Base-by-base conservation (phyloP, 2,329 filamentous ascomycete genomes). In the Fusarium coffeatum region DNA sequence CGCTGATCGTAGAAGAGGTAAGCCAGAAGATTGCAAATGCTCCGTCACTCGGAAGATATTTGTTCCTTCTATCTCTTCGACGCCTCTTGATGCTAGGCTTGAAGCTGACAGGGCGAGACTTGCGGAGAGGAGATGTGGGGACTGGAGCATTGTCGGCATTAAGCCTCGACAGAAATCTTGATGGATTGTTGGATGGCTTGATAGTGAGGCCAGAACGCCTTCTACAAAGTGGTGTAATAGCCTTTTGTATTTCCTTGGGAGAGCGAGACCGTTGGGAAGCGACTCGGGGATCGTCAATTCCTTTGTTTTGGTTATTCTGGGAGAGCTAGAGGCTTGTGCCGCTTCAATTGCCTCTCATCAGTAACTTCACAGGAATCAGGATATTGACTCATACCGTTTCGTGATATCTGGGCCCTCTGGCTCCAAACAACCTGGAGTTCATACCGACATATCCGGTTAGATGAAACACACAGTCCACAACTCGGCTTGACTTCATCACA, bases 401-500 rank as follows among this genome's bases (percentile, higher is more conserved):
- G 42, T 6, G 55, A 58, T 10, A 43, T 32, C 3, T 48, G 55
- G 25, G 54, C 23, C 23, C 30, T 69, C 7, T 64, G 56, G 1
- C 69, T 73, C 75, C 74, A 77, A 4, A 77, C 62, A 0, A 77
- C 49, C 8, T 69, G 72, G n/a, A 77, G 27, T 10, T 72, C 64
- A 46, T 77, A 77, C 4, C 59, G 58, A 34, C 75, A 77, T 6
- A 12, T 40, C 7, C 75, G 62, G 6, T 60, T 68, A 18, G 54
- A 68, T 1, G 46, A 58, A 2, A 49, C 28, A 23, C 75, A 77
- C 23, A 65, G 74, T 3, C 73, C 66, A 12, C 75, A 77, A 5
- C 55, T 63, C 3, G 75, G 75, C 22, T 77, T 77, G 15, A 34
- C 23, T 22, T 77, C 75, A 47, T 77, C 75, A 20, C 75, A 77